phyloP scores from a whole-genome alignment of 2,329 filamentous ascomycete species.

The Colletotrichum incanum region DNA sequence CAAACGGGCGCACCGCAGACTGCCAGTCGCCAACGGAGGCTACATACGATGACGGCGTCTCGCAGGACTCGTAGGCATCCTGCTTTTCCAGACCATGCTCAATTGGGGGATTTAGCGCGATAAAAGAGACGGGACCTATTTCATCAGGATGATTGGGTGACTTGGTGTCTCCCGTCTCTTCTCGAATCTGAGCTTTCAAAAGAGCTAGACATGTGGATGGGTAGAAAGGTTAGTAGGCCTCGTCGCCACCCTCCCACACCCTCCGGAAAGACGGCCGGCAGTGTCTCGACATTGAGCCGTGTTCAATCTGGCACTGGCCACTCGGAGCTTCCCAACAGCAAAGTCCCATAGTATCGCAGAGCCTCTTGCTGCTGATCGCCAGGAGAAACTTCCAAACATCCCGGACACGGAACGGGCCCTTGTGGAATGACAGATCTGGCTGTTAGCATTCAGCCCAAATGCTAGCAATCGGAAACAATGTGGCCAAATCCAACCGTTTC shows the following conservation, averaged over 20 bases:
- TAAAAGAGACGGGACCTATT: not conserved
- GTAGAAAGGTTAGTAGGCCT: not conserved
- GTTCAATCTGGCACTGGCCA: slow-evolving; percentile 20
- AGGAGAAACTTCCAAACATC: slow-evolving; percentile 16
- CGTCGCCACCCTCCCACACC: slow-evolving; percentile 20
- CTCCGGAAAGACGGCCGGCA: slow-evolving; percentile 14
- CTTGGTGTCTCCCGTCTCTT: not conserved
- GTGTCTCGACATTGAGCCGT: slow-evolving; percentile 19
- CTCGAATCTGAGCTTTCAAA: not conserved
- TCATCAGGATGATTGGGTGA: slow-evolving; percentile 24
- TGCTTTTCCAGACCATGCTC: slow-evolving; percentile 29
- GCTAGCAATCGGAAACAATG: slow-evolving; percentile 12
- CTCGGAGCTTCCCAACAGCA: slow-evolving; percentile 1
- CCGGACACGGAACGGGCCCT: slow-evolving; percentile 24
- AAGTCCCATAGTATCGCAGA: slow-evolving; percentile 27
- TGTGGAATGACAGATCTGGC: slow-evolving; percentile 18
- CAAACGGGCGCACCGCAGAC: slow-evolving; percentile 37
- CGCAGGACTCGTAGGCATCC: slow-evolving; percentile 22
- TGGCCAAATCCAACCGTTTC: slow-evolving; percentile 21
- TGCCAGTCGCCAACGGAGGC: slow-evolving; percentile 18
- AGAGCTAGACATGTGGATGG: not conserved
- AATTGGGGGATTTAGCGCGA: slow-evolving; percentile 29
- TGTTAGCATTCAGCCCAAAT: not conserved
- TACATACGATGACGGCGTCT: slow-evolving; percentile 36
- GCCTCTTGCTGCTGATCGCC: slow-evolving; percentile 38